Conservation (phyloP, 2,329 filamentous ascomycete genomes). For the Penicillium sp. region DNA sequence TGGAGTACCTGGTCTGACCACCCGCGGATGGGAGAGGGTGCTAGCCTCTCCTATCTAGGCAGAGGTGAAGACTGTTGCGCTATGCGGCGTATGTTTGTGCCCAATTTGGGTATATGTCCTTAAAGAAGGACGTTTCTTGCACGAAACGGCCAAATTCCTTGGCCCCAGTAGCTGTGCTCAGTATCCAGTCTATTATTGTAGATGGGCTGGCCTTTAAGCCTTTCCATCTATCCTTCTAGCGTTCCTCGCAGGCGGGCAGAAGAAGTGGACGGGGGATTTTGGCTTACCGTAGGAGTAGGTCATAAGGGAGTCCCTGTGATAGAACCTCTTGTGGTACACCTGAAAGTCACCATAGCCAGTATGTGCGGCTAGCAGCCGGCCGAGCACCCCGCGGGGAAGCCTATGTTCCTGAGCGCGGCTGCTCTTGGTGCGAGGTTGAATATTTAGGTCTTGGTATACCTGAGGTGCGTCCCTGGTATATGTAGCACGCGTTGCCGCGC, state of each 20-base stretch:
- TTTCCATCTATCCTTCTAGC: slow-evolving; percentile 14
- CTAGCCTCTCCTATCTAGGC: not conserved
- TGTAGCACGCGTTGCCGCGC: not conserved
- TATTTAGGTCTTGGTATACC: slow-evolving; percentile 1
- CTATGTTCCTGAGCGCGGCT: slow-evolving; percentile 2
- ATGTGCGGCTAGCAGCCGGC: slow-evolving; percentile 1
- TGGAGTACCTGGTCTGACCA: not conserved
- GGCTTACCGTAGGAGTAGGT: slow-evolving; percentile 11
- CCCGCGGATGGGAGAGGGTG: not conserved
- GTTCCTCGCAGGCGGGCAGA: slow-evolving; percentile 13
- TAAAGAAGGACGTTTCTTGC: slow-evolving; percentile 3
- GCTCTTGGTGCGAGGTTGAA: not conserved
- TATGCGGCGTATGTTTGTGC: not conserved
- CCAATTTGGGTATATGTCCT: not conserved
- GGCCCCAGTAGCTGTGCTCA: slow-evolving; percentile 8
- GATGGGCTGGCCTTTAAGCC: slow-evolving; percentile 9
- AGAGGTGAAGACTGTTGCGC: slow-evolving; percentile 3
- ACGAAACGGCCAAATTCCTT: slow-evolving; percentile 6
- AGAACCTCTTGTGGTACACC: slow-evolving; percentile 7
- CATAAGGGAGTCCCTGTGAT: slow-evolving; percentile 6
- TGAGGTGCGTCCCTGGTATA: slow-evolving; percentile 3
- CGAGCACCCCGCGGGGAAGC: slow-evolving; percentile 3
- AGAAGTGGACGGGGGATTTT: slow-evolving; percentile 10
- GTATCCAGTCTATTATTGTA: slow-evolving; percentile 11
- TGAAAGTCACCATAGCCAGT: slow-evolving; percentile 19